A percentile compares a stretch with the other conserved stretches of the same genome.
phyloP scores from a whole-genome alignment of 176 grass and related monocot species.

The Triticum turgidum region DNA sequence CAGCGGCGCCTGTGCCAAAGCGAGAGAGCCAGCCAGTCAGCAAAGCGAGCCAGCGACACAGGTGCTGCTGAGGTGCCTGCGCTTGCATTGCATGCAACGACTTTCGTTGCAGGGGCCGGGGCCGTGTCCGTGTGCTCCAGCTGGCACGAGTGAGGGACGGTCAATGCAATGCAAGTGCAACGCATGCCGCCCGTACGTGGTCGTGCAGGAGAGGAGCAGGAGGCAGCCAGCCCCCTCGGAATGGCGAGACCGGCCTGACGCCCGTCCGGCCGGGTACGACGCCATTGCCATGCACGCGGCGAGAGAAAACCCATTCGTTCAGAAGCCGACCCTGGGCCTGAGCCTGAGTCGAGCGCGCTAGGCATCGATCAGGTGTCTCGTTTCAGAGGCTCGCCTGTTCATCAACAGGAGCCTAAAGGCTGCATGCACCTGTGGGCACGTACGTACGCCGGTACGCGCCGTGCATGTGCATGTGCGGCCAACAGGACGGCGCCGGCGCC shows the following conservation, averaged over 20 bases:
- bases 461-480: background rate
- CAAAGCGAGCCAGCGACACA: background rate
- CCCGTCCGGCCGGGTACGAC: background rate
- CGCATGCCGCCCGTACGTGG: background rate
- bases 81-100: background rate
- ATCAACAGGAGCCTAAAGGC: background rate
- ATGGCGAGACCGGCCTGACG: constrained; percentile 35
- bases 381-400: background rate
- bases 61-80: background rate
- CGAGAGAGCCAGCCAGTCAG: background rate
- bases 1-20: background rate
- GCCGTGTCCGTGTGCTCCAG: background rate
- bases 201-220: background rate
- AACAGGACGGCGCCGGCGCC: background rate
- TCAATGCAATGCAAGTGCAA: constrained; percentile 12
- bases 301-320: background rate
- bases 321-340: too few species aligned
- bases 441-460: background rate
- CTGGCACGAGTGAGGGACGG: background rate
- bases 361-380: constrained; percentile 6
- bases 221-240: background rate
- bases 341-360: background rate
- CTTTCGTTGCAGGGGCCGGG: background rate
- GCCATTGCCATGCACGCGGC: background rate
- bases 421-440: background rate